phyloP scores from a whole-genome alignment of 495 filamentous ascomycete genomes.

The Penicillium maclennaniae region DNA sequence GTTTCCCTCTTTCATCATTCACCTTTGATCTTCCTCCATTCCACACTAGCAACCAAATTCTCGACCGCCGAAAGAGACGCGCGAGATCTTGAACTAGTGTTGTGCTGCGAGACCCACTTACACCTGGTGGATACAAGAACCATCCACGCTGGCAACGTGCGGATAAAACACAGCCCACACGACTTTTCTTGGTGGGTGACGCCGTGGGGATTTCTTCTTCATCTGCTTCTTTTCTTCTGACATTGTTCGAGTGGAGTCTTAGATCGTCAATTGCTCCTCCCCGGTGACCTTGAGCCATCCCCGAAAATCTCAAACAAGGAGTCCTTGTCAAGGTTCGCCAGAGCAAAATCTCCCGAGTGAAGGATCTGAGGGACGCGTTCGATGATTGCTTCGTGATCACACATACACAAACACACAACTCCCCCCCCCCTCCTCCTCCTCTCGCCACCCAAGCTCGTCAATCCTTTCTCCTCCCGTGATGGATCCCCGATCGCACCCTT shows the following conservation, averaged over 20 bases:
- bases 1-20: slow-evolving; percentile 17
- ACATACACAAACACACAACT: slow-evolving; percentile 11
- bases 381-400: slow-evolving; percentile 49
- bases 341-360: slow-evolving; percentile 11
- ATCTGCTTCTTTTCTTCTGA: slow-evolving; percentile 22
- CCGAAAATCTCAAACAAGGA: slow-evolving; percentile 26
- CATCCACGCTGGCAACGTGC: slow-evolving; percentile 45
- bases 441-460: slow-evolving; percentile 11
- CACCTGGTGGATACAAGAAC: slow-evolving; percentile 45
- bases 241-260: slow-evolving; percentile 20
- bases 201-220: slow-evolving; percentile 40
- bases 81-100: slow-evolving; percentile 27
- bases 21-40: slow-evolving; percentile 12
- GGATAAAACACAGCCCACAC: slow-evolving; percentile 44
- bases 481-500: slow-evolving; percentile 53
- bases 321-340: slow-evolving; percentile 4
- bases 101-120: slow-evolving; percentile 43
- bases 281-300: slow-evolving; percentile 18
- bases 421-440: no score
- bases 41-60: slow-evolving; percentile 15
- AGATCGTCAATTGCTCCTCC: slow-evolving; percentile 10
- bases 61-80: slow-evolving; percentile 4
- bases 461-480: slow-evolving; percentile 35
- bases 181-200: slow-evolving; percentile 35
- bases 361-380: slow-evolving; percentile 23